Evolutionary conservation across 345 rosid genomes (phyloP).

Genomic region (Cardamine resedifolia): DNA sequence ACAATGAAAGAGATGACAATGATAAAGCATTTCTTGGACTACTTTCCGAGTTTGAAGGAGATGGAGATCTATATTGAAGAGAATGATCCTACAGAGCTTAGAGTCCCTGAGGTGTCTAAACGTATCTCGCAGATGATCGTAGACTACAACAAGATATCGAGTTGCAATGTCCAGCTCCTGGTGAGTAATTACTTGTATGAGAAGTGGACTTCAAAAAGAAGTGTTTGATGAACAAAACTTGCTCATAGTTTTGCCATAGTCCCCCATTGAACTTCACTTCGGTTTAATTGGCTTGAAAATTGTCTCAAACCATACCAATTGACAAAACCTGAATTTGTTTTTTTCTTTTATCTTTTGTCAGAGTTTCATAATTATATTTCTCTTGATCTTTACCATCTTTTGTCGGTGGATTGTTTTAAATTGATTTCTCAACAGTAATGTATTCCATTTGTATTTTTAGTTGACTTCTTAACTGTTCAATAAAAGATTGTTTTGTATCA

Average conservation of each 20-base stretch:
- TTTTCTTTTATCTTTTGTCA: no score
- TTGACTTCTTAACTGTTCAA: no score
- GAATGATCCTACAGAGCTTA: neutral
- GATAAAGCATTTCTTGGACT: constrained; percentile 2
- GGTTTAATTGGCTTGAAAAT: no score
- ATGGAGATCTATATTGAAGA: neutral
- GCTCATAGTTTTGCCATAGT: no score
- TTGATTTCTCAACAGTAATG: neutral
- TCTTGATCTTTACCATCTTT: no score
- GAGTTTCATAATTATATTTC: no score
- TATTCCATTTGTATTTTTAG: no score
- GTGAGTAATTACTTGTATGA: neutral
- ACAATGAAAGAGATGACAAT: neutral
- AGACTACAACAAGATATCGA: neutral
- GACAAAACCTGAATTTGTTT: no score
- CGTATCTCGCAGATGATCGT: neutral
- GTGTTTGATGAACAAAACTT: neutral
- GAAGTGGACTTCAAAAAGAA: neutral
- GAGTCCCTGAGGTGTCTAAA: neutral
- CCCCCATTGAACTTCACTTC: neutral
- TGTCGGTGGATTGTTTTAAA: neutral
- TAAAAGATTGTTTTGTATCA: no score
- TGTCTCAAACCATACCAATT: neutral
- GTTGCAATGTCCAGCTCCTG: constrained; percentile 9
- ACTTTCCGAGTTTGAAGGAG: neutral